Evolutionary conservation across 805 yeast species (phyloP), one percentile per base, ranked within the genome.

Genomic region (Ogataea pini): DNA sequence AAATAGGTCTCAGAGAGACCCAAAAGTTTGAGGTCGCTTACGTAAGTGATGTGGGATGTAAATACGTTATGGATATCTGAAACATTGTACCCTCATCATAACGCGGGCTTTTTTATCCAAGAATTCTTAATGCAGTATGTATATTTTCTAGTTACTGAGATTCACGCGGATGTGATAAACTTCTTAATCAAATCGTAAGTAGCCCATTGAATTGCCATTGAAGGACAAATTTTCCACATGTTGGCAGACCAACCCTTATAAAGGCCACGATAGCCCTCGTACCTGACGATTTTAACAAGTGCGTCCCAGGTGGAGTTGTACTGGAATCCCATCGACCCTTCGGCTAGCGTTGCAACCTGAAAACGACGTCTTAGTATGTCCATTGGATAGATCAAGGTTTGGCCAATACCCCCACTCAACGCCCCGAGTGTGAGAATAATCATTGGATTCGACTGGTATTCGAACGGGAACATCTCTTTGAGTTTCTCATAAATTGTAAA

Each of bases 121-220:
- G n/a, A n/a, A n/a, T n/a, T n/a, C n/a, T n/a, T n/a, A n/a, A n/a
- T n/a, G n/a, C n/a, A n/a, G n/a, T n/a, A n/a, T n/a, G n/a, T n/a
- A n/a, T n/a, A n/a, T n/a, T n/a, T n/a, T n/a, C n/a, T n/a, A n/a
- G n/a, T n/a, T n/a, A n/a, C n/a, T n/a, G n/a, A n/a, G 25, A 8
- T 22, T 31, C 27, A 40, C 7, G 16, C 16, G n/a, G 45, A 33
- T 25, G 31, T 12, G 18, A 71, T 36, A 52, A 53, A 48, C 17
- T 80, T 86, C 57, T 83, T 80, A 44, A 88, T 73, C 27, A 84
- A 68, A 56, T 95, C 98, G 65, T 82, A 85, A 52, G 87, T 82
- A 57, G 90, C 73, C 96, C 97, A 92, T 51, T 92, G 89, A 14
- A 91, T 89, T 3, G 98, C 98, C 91, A 94, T 92, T 12, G 94